Conservation (phyloP, 1,284 basidiomycete genomes). For the Exobasidium rhododendri region DNA sequence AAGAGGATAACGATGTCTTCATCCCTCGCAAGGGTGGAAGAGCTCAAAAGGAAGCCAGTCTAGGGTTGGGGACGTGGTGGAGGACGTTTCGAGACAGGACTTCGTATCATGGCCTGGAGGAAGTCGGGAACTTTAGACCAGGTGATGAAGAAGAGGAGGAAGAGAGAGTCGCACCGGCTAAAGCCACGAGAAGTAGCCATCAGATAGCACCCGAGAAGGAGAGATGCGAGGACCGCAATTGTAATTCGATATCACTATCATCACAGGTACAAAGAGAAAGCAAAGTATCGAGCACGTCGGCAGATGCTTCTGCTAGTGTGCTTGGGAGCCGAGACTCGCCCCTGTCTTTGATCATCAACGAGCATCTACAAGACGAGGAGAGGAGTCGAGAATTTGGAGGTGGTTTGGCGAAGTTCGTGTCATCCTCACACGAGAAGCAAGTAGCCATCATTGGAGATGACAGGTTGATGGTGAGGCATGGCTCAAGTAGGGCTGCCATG, state of each 20-base stretch:
- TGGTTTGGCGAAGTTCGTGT: background rate
- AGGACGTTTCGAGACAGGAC: constrained; percentile 2
- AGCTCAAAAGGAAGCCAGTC: constrained; percentile 7
- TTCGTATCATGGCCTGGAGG: background rate
- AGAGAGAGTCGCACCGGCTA: background rate
- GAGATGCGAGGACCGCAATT: background rate
- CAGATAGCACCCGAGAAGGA: background rate
- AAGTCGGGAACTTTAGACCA: background rate
- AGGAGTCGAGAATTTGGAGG: background rate
- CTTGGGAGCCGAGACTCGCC: background rate
- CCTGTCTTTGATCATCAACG: background rate
- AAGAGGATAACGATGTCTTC: background rate
- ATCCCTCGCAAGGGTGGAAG: constrained; percentile 9
- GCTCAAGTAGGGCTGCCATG: background rate
- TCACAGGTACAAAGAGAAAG: background rate
- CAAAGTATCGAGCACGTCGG: background rate
- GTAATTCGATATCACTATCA: background rate
- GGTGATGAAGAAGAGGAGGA: constrained; percentile 2
- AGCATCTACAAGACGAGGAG: background rate
- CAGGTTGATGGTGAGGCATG: background rate
- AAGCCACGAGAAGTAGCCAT: background rate
- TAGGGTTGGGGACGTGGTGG: constrained; percentile 9
- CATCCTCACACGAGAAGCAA: background rate
- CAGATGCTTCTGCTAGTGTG: background rate
- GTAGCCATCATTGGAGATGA: background rate